Evolutionary conservation across 163 green algal genomes (phyloP), one percentile per base, ranked within the genome.

Genomic region (Prototheca wickerhamii): DNA sequence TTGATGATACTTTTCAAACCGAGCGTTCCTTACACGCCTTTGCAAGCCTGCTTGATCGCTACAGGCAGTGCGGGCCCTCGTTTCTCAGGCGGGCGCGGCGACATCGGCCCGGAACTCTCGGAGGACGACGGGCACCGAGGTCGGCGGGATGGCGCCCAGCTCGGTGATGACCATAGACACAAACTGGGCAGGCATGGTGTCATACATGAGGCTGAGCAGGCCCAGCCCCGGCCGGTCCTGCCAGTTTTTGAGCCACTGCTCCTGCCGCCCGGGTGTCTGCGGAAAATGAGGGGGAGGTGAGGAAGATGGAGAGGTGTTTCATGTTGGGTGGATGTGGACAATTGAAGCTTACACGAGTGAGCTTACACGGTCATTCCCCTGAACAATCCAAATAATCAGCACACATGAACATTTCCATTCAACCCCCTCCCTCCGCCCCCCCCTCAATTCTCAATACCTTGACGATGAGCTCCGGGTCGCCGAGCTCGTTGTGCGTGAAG

Each of bases 401-500:
- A n/a, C n/a, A n/a, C n/a, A n/a, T n/a, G n/a, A n/a, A n/a, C n/a
- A n/a, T n/a, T 44, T 15, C 37, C 37, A 21, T 15, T 44, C 37
- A n/a, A n/a, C n/a, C 37, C 15, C 15, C 37, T 44, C 37, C 37
- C 37, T 44, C 15, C 37, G 37, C 37, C 37, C 15, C 37, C 37
- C 37, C 0, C 37, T 15, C 37, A 44, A 10, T 44, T 15, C 1
- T 5, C 40, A 8, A 31, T 46, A 86, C 70, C 10, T 64, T 32
- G 28, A 64, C 66, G 37, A 95, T 63, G 40, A 60, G 76, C 26
- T 79, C 75, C 8, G 87, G 85, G 70, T 96, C 79, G 6, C 88
- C 86, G 43, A 98, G 80, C 79, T 99, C 93, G 65, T 99, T 99
- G 68, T 83, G 74, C 8, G 87, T 96, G 77, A 98, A 93, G 59